Evolutionary conservation across 331 rosid genomes (phyloP).

Genomic region (Acacia concinna): DNA sequence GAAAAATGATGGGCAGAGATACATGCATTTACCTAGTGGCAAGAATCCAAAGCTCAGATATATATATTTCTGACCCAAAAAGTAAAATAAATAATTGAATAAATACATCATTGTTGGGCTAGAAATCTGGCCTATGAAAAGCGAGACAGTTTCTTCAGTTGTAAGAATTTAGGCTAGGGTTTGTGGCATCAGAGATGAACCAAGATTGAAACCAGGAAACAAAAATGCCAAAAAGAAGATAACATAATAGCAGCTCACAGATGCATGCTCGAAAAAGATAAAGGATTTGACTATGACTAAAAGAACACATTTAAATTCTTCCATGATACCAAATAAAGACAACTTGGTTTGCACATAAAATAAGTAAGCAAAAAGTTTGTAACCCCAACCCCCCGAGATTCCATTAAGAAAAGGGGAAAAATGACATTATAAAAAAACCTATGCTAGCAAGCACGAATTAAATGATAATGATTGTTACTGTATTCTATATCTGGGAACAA

Average conservation of each 20-base stretch:
- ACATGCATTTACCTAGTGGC: neutral
- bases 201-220: constrained; percentile 22
- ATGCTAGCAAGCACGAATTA: constrained; percentile 4
- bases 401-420: neutral
- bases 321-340: neutral
- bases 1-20: constrained; percentile 8
- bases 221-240: constrained; percentile 28
- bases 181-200: neutral
- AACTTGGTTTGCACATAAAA: constrained; percentile 4
- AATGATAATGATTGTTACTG: neutral
- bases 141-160: constrained; percentile 8
- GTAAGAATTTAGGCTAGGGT: constrained; percentile 19
- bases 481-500: constrained; percentile 20
- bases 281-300: constrained; percentile 4
- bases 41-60: neutral
- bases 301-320: constrained; percentile 15
- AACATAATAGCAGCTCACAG: constrained; percentile 5
- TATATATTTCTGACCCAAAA: constrained; percentile 12
- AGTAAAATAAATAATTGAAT: neutral
- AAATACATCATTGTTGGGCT: neutral
- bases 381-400: constrained; percentile 1
- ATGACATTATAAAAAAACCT: neutral
- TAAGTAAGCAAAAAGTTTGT: constrained; percentile 20
- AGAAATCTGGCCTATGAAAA: constrained; percentile 10
- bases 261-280: neutral